Base-by-base conservation (phyloP, 148 eudicot genomes). In the Rheum nobile region DNA sequence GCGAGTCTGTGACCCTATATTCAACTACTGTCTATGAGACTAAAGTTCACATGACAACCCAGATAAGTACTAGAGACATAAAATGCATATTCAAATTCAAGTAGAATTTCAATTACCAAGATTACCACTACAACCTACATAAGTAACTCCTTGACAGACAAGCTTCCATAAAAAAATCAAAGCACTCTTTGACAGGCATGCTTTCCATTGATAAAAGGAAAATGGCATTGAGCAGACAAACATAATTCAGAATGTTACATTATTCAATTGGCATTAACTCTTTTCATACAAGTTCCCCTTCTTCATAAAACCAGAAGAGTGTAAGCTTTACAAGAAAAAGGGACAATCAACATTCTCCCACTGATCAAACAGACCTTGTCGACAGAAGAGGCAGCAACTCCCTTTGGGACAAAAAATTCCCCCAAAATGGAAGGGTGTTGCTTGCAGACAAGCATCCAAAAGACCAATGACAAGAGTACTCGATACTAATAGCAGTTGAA, bases 351-450 rank as follows among this genome's bases (percentile, higher is more conserved):
- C 28, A 29, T 59, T 29, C 67, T 59, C 6, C 6, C 70, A 31
- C 21, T 71, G 72, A 71, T 43, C 29, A 38, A 74, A 71, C 34
- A 73, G 43, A 91, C 80, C 81, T 91, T 93, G 39, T 86, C 86
- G 14, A 88, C 29, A 2, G 97, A 88, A 75, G 90, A 82, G 74
- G 81, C 81, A 14, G 98, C 98, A 16, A 86, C 86, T 76, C 98
- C 97, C 78, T 82, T 91, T 0, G 98, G 98, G 48, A 95, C 97
- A 83, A 41, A 41, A 3, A 6, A 2, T n/a, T 11, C 26, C 35
- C 67, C 26, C 5, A 35, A 55, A 55, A 55, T 1, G 22, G 17
- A 0, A 28, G 26, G 29, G 29, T 29, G 26, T 21, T 54, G 0
- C 14, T 26, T 13, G 8, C 35, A 59, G 22, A 32, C 39, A 31